phyloP scores from a whole-genome alignment of 805 yeast species.

The Teunomyces lycoperdinae region DNA sequence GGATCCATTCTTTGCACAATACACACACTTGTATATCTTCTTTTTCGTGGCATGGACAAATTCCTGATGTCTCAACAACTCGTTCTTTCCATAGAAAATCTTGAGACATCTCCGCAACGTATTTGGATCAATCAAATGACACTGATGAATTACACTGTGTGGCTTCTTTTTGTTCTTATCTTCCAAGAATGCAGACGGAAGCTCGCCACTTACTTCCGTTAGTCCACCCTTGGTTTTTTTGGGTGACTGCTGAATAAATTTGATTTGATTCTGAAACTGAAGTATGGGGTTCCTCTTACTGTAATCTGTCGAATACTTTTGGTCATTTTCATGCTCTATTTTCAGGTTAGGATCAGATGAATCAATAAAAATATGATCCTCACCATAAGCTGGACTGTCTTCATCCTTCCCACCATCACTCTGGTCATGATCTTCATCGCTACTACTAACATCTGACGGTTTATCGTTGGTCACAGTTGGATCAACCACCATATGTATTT shows the following conservation, averaged over 20 bases:
- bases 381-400: neutral
- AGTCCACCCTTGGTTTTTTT: neutral
- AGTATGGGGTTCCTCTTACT: neutral
- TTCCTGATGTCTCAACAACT: constrained; percentile 43
- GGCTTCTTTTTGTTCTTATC: constrained; percentile 15
- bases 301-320: neutral
- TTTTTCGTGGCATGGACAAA: constrained; percentile 46
- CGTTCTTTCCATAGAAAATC: constrained; percentile 44
- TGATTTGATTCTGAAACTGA: constrained; percentile 7
- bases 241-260: constrained; percentile 9
- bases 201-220: neutral
- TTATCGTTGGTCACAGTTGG: constrained; percentile 9
- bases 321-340: neutral
- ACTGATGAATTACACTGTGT: constrained; percentile 35
- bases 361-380: neutral
- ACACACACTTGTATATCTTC: constrained; percentile 39
- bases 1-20: constrained; percentile 33
- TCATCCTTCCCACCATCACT: neutral
- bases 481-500: constrained; percentile 2
- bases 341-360: neutral
- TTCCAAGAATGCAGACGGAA: neutral
- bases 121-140: constrained; percentile 36
- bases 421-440: constrained; percentile 11
- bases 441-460: constrained; percentile 14
- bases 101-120: constrained; percentile 33